phyloP scores from a whole-genome alignment of 768 basidiomycete species.

The Mycena belliarum region DNA sequence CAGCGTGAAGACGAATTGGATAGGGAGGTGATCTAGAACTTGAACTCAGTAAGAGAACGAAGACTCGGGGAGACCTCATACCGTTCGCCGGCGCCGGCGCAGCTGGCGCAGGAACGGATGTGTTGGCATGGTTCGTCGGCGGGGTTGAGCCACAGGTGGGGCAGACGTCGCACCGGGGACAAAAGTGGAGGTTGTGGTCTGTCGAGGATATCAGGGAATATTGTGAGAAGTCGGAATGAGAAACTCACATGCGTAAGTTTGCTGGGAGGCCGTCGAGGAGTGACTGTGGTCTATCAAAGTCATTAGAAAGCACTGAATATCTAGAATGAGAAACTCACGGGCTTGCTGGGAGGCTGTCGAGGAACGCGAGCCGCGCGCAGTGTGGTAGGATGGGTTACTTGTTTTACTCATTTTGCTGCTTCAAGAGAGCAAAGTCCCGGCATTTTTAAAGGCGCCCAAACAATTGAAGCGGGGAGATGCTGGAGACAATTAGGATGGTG shows the following conservation, averaged over 20 bases:
- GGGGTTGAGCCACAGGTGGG: not conserved
- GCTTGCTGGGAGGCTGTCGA: not conserved
- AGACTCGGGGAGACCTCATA: not conserved
- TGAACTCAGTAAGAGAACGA: constrained; percentile 4
- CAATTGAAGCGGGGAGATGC: constrained; percentile 4
- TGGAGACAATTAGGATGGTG: constrained; percentile 16
- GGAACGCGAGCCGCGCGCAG: constrained; percentile 3
- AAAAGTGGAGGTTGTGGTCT: not conserved
- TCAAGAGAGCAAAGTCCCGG: not conserved
- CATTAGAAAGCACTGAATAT: too few species aligned
- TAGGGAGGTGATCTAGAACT: constrained; percentile 7
- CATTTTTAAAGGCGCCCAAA: too few species aligned
- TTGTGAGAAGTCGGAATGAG: not conserved
- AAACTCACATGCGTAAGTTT: not conserved
- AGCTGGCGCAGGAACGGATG: not conserved
- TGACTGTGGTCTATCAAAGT: too few species aligned
- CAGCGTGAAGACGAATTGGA: constrained; percentile 12
- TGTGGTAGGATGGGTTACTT: not conserved
- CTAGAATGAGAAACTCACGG: too few species aligned
- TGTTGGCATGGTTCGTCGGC: not conserved
- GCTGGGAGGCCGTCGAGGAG: too few species aligned
- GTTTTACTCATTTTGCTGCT: too few species aligned
- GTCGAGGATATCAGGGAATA: not conserved
- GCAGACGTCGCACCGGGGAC: constrained; percentile 1
- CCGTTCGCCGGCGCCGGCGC: not conserved